Evolutionary conservation across 2,329 filamentous ascomycete species (phyloP).

Genomic region (Xylariaceae sp.): DNA sequence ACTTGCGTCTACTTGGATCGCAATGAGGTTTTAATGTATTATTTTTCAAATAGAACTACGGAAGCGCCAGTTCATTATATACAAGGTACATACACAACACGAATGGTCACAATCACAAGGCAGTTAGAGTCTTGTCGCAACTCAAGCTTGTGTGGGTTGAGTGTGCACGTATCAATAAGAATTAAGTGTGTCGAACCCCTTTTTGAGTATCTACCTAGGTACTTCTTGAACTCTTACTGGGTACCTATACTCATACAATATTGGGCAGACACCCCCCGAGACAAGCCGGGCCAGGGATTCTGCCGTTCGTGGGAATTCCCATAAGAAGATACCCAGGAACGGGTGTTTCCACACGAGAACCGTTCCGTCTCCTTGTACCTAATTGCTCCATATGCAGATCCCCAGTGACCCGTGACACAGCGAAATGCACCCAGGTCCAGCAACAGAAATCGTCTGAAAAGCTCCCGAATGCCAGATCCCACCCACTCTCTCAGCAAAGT

Average conservation of each 20-base stretch:
- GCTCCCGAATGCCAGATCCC: too few species aligned
- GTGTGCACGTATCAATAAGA: not conserved
- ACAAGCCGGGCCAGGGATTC: not conserved
- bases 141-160: not conserved
- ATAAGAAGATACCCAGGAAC: not conserved
- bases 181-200: too few species aligned
- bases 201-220: too few species aligned
- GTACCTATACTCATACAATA: slow-evolving; percentile 9
- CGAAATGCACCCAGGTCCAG: slow-evolving; percentile 10
- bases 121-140: not conserved
- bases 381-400: not conserved
- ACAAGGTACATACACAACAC: slow-evolving; percentile 2
- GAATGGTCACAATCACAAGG: not conserved
- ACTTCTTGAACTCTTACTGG: not conserved
- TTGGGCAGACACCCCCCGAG: not conserved
- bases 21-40: not conserved
- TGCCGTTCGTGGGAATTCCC: too few species aligned
- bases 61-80: slow-evolving; percentile 2
- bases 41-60: slow-evolving; percentile 11
- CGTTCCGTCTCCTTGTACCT: not conserved
- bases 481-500: not conserved
- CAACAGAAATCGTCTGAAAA: slow-evolving; percentile 1
- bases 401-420: slow-evolving; percentile 21
- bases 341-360: not conserved
- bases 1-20: slow-evolving; percentile 1